A percentile compares a stretch with the other conserved stretches of the same genome.
Conservation (phyloP, 106 monocot genomes). For the Dioscorea alata region DNA sequence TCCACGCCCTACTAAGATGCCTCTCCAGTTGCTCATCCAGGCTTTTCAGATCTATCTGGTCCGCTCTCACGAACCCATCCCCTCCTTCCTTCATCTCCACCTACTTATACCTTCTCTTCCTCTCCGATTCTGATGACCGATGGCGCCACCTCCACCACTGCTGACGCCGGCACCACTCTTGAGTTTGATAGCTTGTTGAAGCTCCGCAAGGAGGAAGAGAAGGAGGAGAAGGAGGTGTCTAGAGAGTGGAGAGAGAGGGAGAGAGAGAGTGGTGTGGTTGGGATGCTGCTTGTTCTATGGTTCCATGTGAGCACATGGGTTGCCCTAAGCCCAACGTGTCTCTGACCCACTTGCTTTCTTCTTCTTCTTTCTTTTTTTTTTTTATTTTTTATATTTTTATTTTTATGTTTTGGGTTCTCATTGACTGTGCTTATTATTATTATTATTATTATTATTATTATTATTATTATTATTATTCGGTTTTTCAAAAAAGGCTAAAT, state of each 20-base stretch:
- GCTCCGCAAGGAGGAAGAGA: no score
- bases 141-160: neutral
- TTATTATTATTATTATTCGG: no score
- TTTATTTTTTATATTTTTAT: no score
- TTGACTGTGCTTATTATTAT: no score
- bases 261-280: neutral
- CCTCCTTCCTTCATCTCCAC: constrained; percentile 30
- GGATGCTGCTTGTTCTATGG: constrained; percentile 1
- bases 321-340: constrained; percentile 26
- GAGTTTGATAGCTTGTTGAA: no score
- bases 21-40: constrained; percentile 82
- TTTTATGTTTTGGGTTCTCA: no score
- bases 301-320: constrained; percentile 45
- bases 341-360: neutral
- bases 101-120: neutral
- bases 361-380: no score
- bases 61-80: constrained; percentile 70
- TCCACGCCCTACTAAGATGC: constrained; percentile 57
- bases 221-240: no score
- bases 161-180: neutral
- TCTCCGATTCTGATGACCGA: neutral
- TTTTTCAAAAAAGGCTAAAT: no score
- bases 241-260: neutral
- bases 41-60: constrained; percentile 90
- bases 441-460: no score